Evolutionary conservation across 805 yeast genomes (phyloP), one percentile per base, ranked within the genome.

Genomic region (Saturnispora quitensis): DNA sequence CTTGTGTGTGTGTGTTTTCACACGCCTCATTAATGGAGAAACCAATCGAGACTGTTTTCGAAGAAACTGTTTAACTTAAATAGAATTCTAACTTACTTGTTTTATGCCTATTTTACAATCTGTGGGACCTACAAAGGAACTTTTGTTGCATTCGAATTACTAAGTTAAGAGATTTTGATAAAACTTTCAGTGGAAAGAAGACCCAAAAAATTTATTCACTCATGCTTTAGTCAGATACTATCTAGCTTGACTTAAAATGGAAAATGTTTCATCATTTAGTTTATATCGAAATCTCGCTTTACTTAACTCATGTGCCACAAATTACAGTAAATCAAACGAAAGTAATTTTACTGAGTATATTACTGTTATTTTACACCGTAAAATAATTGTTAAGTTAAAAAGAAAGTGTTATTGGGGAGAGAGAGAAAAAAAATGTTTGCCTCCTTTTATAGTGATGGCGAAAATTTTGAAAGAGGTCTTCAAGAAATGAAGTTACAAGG

Each of bases 31-130:
- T 93, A 58, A 79, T 93, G 85, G 99, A 93, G 67, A 93, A 93
- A 71, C 99, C 99, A 43, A 88, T 93, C 59, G 99, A 93, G 74
- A 86, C 95, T 36, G 97, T 93, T 20, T 93, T 93, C 64, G 97
- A 90, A 69, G 98, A 90, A 67, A 57, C 61, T 44, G 77, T 73
- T 56, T 73, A 45, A 24, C 20, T 7, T 18, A 45, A 25, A 35
- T 42, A 47, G 18, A 15, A 13, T 13, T 10, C n/a, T 24, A 22
- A 10, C 9, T 40, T 2, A 40, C 28, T 25, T 25, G 28, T 25
- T 25, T 25, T 25, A 25, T 25, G 28, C 28, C 10, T 25, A 25
- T 7, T 25, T 3, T 25, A 25, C 28, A 25, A 7, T 25, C 28
- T 6, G 28, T 25, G 2, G 2, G 9, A 8, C 9, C 4, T 38